Evolutionary conservation across 345 rosid species (phyloP), one percentile per base, ranked within the genome.

Genomic region (Leavenworthia alabamica): DNA sequence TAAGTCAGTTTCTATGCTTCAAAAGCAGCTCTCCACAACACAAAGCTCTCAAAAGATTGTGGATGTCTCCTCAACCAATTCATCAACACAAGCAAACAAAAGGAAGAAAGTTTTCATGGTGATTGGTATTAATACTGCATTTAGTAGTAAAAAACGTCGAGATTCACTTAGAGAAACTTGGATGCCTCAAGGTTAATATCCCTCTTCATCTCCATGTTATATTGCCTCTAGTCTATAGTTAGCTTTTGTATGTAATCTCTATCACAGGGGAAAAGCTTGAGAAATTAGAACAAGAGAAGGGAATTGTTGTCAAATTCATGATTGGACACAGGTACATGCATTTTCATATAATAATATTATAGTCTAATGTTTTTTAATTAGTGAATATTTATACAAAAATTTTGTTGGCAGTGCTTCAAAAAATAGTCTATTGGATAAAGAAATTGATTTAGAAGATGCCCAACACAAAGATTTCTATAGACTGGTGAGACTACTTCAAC

Each of bases 271-370:
- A 78, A 61, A 86, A 86, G 71, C 95, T 87, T 71, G 33, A 83
- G 24, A 85, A 82, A 35, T 40, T 94, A 67, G 99, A 94, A 80
- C 80, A 75, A 7, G 99, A 90, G 77, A 94, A 90, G 71, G 97
- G 97, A 39, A 88, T 90, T 49, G 72, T 88, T 20, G 64, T 94
- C 48, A 86, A 90, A 37, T 93, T 93, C 79, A 89, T 90, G 96
- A 93, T 93, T 68, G 99, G 97, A 67, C 99, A 84, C 59, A 90
- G 99, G 99, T 89, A 58, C 44, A 40, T n/a, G n/a, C n/a, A n/a
- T n/a, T n/a, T 14, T 31, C 13, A 37, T 20, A 20, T 1, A 20
- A 2, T 20, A 20, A 20, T 20, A 20, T 6, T 68, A 37, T 2
- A 24, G 0, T 14, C 3, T 29, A 4, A 26, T 26, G 28, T 19